Base-by-base conservation (phyloP, 805 yeast genomes). In the Saturnispora zaruensis region DNA sequence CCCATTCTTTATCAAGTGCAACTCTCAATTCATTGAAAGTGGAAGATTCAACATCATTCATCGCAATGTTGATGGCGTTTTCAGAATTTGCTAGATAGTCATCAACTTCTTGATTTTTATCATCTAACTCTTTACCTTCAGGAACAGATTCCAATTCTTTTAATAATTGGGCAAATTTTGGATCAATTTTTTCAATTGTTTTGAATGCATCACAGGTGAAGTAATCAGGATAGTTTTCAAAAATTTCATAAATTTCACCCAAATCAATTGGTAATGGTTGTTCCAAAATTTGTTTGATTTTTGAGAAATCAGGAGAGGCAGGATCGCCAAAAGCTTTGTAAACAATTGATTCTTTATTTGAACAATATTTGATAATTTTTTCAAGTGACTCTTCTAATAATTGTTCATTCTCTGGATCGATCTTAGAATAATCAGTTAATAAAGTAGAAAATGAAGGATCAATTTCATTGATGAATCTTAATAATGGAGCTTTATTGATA, bases 211-310 rank as follows among this genome's bases (percentile, higher is more conserved):
- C 49, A 30, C 57, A 53, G 1, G 43, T 34, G 40, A 55, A 57
- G 46, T 57, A 60, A 48, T 62, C 63, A 21, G 59, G 55, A 46
- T 54, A 56, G 33, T 47, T 49, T 40, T 60, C 60, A 24, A 60
- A 58, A 14, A 59, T 48, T 48, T 61, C 62, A 47, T 57, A 58
- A n/a, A 62, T 40, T 46, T 62, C 65, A 28, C 46, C 23, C 16
- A 61, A 50, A 46, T 57, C 59, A 46, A 61, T 61, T 37, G 64
- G 65, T 51, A 56, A 50, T 23, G 64, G 63, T 37, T 54, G 51
- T 32, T 55, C 55, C 28, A 60, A 46, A 26, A 63, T 54, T 30
- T 48, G 45, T 43, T 59, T 56, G 21, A 62, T 53, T 9, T 53
- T 51, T 21, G 45, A 28, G 36, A 53, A 61, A 36, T 54, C 58